A percentile compares a stretch with the other conserved stretches of the same genome.
Evolutionary conservation across 495 filamentous ascomycete species (phyloP).

Genomic region (Apodospora peruviana): DNA sequence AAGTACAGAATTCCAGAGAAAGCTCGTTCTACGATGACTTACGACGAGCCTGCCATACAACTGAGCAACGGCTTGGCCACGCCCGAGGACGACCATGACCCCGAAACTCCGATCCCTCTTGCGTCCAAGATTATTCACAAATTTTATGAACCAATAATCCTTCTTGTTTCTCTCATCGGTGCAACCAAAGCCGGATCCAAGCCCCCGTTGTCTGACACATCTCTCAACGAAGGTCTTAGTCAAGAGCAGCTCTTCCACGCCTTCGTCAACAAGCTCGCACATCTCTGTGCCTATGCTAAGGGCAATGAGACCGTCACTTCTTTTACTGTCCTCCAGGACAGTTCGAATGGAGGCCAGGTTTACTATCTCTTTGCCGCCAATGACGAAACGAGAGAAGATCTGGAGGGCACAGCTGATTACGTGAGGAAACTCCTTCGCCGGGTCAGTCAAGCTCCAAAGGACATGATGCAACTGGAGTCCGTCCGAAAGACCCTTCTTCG

Average conservation of each 20-base stretch:
- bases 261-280: conserved; percentile 26
- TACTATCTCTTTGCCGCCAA: conserved; percentile 21
- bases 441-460: neutral
- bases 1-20: no score
- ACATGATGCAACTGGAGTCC: neutral
- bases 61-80: no score
- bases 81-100: neutral
- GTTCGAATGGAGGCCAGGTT: neutral
- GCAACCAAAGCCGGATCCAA: neutral
- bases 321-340: conserved; percentile 9
- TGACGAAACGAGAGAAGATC: neutral
- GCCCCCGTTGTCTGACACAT: neutral
- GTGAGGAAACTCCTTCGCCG: neutral
- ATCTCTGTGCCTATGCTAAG: conserved; percentile 17
- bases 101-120: neutral
- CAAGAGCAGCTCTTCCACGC: conserved; percentile 5
- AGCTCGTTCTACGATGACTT: no score
- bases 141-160: neutral
- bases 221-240: neutral
- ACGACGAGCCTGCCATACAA: no score
- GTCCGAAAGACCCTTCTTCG: conserved; percentile 3
- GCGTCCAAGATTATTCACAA: neutral
- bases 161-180: neutral
- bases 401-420: neutral
- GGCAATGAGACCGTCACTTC: conserved; percentile 18